A percentile compares a stretch with the other conserved stretches of the same genome.
These are phyloP conservation scores for Fulvia fulva DNA, from an alignment of 2,329 filamentous ascomycete species.

Conservation along the genomic window DNA sequence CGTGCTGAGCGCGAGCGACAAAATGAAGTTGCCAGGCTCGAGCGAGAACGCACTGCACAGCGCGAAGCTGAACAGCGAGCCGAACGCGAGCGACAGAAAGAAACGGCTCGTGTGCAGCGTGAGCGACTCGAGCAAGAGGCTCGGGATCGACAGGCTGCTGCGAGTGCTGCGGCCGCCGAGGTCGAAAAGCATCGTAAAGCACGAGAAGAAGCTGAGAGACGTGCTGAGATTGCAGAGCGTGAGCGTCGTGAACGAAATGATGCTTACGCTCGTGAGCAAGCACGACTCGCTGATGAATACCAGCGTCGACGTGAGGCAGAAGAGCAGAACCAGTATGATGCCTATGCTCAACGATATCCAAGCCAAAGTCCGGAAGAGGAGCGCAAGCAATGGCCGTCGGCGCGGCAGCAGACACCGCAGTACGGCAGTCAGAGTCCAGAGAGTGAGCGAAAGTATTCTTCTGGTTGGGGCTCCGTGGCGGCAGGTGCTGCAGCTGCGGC, in stretches of 20 bases:
- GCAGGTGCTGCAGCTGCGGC: constrained; percentile 34
- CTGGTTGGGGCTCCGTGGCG: constrained; percentile 36
- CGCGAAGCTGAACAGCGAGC: constrained; percentile 16
- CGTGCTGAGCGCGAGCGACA: constrained; percentile 6
- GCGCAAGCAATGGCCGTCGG: neutral
- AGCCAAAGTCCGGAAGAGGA: neutral
- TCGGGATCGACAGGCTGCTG: constrained; percentile 15
- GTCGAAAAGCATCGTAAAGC: constrained; percentile 15
- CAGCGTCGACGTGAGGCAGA: constrained; percentile 18
- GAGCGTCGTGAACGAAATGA: constrained; percentile 27
- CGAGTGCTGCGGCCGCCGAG: constrained; percentile 15
- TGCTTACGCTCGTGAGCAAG: constrained; percentile 27
- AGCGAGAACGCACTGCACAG: constrained; percentile 13
- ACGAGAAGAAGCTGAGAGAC: constrained; percentile 20
- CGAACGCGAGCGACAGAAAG: neutral
- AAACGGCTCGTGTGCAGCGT: constrained; percentile 2
- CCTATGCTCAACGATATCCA: constrained; percentile 8
- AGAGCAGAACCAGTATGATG: constrained; percentile 3
- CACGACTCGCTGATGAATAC: constrained; percentile 19
- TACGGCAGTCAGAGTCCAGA: neutral
- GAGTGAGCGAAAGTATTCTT: constrained; percentile 20
- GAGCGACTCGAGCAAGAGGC: constrained; percentile 28
- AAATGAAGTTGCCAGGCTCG: no score
- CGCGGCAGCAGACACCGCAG: neutral
- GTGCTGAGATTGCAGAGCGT: constrained; percentile 16